Conservation (phyloP, 495 filamentous ascomycete genomes). For the Oidiodendron maius region DNA sequence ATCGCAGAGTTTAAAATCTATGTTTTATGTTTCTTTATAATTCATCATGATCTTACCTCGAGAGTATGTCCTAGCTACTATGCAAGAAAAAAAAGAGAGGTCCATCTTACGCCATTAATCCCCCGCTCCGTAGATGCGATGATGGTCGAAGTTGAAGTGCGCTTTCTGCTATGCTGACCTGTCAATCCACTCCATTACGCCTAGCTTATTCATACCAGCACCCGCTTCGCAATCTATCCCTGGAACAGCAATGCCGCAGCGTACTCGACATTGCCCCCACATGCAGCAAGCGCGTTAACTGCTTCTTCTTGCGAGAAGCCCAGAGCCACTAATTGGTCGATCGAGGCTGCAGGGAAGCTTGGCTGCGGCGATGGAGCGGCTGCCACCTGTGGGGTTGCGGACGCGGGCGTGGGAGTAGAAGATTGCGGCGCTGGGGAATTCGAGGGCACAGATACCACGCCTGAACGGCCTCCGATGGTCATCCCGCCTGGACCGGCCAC, state of each 20-base stretch:
- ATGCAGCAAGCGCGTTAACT: conserved; percentile 72
- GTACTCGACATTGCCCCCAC: conserved; percentile 77
- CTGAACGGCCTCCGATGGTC: conserved; percentile 77
- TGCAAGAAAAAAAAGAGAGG: conserved; percentile 2
- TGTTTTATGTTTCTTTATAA: neutral
- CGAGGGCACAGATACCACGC: conserved; percentile 57
- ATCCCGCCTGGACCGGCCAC: conserved; percentile 80
- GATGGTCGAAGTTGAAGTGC: conserved; percentile 3
- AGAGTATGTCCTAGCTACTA: neutral
- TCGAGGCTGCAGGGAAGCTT: conserved; percentile 51
- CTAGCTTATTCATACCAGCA: neutral
- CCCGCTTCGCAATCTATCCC: conserved; percentile 19
- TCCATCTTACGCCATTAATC: conserved; percentile 6
- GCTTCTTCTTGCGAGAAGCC: conserved; percentile 76
- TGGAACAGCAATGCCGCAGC: conserved; percentile 81
- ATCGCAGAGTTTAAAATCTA: too few relatives aligned
- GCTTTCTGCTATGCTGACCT: too few relatives aligned
- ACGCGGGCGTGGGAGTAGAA: conserved; percentile 24
- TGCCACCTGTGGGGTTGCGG: conserved; percentile 14
- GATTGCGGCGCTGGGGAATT: conserved; percentile 24
- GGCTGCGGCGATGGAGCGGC: conserved; percentile 21
- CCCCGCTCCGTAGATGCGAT: conserved; percentile 11
- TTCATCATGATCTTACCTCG: conserved; percentile 4
- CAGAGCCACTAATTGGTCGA: conserved; percentile 69
- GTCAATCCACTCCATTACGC: neutral